Evolutionary conservation across 306 rosid genomes (phyloP).

Genomic region (Vigna unguiculata): DNA sequence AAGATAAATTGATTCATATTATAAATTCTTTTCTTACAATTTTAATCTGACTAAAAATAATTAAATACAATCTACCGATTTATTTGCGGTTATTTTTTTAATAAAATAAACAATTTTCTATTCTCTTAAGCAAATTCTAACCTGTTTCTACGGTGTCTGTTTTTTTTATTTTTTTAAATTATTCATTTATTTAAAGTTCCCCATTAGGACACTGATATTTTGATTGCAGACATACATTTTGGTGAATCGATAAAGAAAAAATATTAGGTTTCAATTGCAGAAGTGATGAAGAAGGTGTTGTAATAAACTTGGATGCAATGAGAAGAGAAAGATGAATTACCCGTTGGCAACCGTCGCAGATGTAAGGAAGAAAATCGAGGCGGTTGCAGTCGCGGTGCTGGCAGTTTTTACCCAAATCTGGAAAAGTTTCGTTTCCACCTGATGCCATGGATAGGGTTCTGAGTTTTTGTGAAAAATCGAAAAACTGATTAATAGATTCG

Average conservation of each 20-base stretch:
- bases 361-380: slow-evolving; percentile 90
- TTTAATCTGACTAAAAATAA: no score
- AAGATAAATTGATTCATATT: no score
- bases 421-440: slow-evolving; percentile 97
- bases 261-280: no score
- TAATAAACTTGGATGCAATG: not conserved
- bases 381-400: slow-evolving; percentile 71
- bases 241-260: no score
- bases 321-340: slow-evolving; percentile 35
- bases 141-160: no score
- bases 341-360: slow-evolving; percentile 73
- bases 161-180: no score
- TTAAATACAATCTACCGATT: no score
- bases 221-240: not conserved
- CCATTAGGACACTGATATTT: not conserved
- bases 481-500: not conserved
- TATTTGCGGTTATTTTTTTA: no score
- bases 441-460: slow-evolving; percentile 54
- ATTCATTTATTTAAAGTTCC: no score
- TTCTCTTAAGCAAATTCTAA: no score
- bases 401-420: slow-evolving; percentile 88
- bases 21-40: no score
- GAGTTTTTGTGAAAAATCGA: not conserved
- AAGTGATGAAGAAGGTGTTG: not conserved
- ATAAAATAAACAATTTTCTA: no score